A percentile compares a stretch with the other conserved stretches of the same genome.
Conservation (phyloP, 2,329 filamentous ascomycete species). For the Paraphoma chrysanthemicola region DNA sequence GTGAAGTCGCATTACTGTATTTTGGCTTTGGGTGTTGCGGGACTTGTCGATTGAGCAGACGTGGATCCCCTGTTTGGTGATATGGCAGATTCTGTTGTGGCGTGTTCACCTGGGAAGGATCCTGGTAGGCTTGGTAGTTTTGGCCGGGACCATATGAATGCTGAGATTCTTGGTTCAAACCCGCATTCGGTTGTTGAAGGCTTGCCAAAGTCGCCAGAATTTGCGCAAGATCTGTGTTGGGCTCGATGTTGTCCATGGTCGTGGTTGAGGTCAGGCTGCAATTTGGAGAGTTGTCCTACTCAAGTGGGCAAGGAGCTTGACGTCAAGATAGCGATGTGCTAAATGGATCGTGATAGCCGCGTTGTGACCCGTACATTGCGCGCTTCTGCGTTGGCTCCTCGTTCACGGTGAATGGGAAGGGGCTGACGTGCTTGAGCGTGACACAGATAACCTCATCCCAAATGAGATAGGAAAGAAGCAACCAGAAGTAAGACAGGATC, state of each 20-base stretch:
- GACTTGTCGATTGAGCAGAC: conserved; percentile 21
- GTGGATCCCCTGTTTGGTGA: conserved; percentile 27
- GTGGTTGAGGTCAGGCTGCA: too few species aligned
- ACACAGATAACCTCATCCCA: not conserved
- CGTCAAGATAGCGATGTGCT: not conserved
- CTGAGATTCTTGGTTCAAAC: conserved; percentile 17
- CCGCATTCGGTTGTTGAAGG: conserved; percentile 25
- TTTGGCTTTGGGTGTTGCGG: conserved; percentile 26
- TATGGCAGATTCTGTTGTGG: conserved; percentile 7
- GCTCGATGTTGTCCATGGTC: conserved; percentile 38
- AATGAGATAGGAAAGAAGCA: too few species aligned
- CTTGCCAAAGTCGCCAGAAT: conserved; percentile 45
- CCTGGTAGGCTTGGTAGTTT: conserved; percentile 6
- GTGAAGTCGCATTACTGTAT: conserved; percentile 23
- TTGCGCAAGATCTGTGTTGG: conserved; percentile 40
- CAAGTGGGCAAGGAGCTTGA: too few species aligned
- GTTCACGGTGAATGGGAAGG: conserved; percentile 12
- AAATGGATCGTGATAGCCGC: not conserved
- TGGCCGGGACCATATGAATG: conserved; percentile 12
- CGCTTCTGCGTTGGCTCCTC: conserved; percentile 11
- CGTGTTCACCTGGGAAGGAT: conserved; percentile 2
- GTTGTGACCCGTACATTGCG: conserved; percentile 15
- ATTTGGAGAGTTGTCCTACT: too few species aligned
- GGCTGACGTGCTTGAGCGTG: not conserved
- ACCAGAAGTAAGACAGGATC: too few species aligned